phyloP scores from a whole-genome alignment of 768 basidiomycete species.

The Rhodotorula paludigena region DNA sequence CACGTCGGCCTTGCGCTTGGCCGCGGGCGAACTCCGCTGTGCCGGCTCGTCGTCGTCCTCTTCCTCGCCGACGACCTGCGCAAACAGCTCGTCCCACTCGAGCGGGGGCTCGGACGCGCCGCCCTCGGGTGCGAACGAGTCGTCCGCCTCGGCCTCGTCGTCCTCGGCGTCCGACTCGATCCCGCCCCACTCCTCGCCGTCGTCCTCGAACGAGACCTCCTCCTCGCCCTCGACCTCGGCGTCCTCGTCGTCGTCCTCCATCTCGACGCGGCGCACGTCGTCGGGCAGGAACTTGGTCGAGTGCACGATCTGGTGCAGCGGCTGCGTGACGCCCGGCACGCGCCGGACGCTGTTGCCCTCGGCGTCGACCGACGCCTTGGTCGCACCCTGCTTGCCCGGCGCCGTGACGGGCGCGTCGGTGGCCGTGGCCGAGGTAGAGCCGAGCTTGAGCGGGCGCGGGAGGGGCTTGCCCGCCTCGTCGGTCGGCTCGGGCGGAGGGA shows the following conservation, averaged over 20 bases:
- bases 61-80: slow-evolving; percentile 46
- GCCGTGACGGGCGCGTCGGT: not conserved
- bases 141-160: slow-evolving; percentile 42
- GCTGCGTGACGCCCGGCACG: slow-evolving; percentile 44
- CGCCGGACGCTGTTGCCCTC: slow-evolving; percentile 47
- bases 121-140: slow-evolving; percentile 43
- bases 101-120: slow-evolving; percentile 51
- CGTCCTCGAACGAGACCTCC: slow-evolving; percentile 26
- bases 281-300: slow-evolving; percentile 42
- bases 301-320: slow-evolving; percentile 44
- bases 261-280: slow-evolving; percentile 30
- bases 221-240: slow-evolving; percentile 14
- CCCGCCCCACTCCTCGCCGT: slow-evolving; percentile 44
- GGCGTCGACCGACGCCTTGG: slow-evolving; percentile 47
- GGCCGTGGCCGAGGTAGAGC: not conserved
- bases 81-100: slow-evolving; percentile 82
- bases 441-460: slow-evolving; percentile 26
- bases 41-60: slow-evolving; percentile 42
- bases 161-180: slow-evolving; percentile 46
- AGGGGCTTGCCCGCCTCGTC: slow-evolving; percentile 48
- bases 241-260: slow-evolving; percentile 27
- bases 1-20: not conserved
- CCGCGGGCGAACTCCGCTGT: no score
- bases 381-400: slow-evolving; percentile 16
- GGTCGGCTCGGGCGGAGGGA: slow-evolving; percentile 77